Base-by-base conservation (phyloP, 768 basidiomycete species). In the Hygrocybe coccinea region DNA sequence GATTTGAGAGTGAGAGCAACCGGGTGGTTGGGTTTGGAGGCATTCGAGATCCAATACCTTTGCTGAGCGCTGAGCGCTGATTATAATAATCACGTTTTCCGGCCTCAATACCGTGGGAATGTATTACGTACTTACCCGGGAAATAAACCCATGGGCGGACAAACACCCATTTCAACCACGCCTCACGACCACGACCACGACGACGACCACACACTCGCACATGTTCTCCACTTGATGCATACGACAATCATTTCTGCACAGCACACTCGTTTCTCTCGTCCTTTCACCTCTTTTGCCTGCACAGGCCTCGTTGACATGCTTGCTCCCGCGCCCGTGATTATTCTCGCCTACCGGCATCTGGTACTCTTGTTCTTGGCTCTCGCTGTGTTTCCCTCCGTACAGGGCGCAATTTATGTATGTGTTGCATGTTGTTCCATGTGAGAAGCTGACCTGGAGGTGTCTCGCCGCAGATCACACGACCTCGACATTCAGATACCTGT, bases 401-500 rank as follows among this genome's bases (percentile, higher is more conserved):
- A 68, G 39, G 78, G 76, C 50, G 73, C 67, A 49, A 59, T 80
- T 46, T 80, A 65, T 57, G 79, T 80, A 64, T 54, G 76, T 52
- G 17, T 29, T 19, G n/a, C 3, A 21, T 46, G 9, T 25, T 38
- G n/a, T 9, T 43, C 52, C 1, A 34, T 12, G 3, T 11, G 37
- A 24, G 8, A 22, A 11, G 9, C 2, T 33, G 14, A 29, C 29
- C 19, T 50, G 22, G 19, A 53, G n/a, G 19, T 49, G 14, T 50
- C 5, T 52, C 21, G 43, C 44, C 17, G 54, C 48, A 85, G 83
- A 73, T 85, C 36, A 74, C 77, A 35, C 59, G 71, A 51, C 84
- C 86, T 29, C 58, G 67, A 10, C 59, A 64, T 52, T 59, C 70
- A 50, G 71, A 77, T 10, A 70, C 68, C 21, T 87, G 84, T 64